Evolutionary conservation across 2,329 filamentous ascomycete species (phyloP), one percentile per base, ranked within the genome.

Genomic region (Aspergillus spinulosporus): DNA sequence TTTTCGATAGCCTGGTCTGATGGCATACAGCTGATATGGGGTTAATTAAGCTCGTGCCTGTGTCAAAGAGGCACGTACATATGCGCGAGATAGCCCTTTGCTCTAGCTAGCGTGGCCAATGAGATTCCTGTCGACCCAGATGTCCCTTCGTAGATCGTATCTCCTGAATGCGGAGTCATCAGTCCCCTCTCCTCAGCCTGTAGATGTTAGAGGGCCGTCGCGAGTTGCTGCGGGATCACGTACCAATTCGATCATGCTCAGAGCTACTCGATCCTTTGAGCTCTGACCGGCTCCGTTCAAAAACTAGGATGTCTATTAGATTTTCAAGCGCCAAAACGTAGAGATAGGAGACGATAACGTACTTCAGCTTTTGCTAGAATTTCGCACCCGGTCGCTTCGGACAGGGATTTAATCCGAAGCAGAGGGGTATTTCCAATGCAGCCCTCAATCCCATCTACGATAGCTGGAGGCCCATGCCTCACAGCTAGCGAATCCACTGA

Each of bases 51-150:
- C 14, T 21, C 37, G 28, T 21, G 37, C 14, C 15, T 9, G 6
- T 12, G 15, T 21, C 2, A 21, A 39, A 29, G 1, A 3, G 42
- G 31, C 32, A 48, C 79, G 63, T 75, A 85, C 82, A 99, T 97
- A 74, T 97, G 90, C 34, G 92, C 92, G 62, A 88, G 84, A 77
- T 97, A 97, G 34, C 94, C 94, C 72, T 87, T 84, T 21, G 94
- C 92, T 64, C 92, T 84, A 49, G 91, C 92, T 49, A 99, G 84
- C 0, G 90, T 90, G 2, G 94, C 94, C 7, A 99, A 82, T 12
- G 92, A 97, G 66, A 99, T 97, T 21, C 94, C 94, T 0, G 94
- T 99, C 70, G 90, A 96, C 58, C 94, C 94, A 12, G 96, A 92
- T 1, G 94, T 99, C 62, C 94, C 94, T 78, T 99, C 94, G 74